A percentile compares a stretch with the other conserved stretches of the same genome.
These are phyloP conservation scores for Daedaleopsis sinensis DNA, from an alignment of 768 basidiomycete species.

Conservation along the genomic window DNA sequence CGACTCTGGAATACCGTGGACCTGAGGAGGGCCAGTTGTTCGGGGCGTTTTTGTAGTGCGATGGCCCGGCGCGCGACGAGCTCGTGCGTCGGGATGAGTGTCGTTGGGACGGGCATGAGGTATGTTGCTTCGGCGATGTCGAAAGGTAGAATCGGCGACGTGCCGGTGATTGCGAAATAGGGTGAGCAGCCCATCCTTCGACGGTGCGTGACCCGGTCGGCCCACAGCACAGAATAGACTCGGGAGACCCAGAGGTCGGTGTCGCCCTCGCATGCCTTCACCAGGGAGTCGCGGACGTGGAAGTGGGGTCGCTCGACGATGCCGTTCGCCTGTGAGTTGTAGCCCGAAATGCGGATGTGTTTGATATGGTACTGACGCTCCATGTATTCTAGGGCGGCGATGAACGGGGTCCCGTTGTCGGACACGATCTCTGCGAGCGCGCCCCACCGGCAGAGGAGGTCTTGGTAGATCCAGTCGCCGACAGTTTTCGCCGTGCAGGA, in stretches of 20 bases:
- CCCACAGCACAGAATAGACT: slow-evolving; percentile 35
- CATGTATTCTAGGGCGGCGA: slow-evolving; percentile 29
- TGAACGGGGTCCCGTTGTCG: slow-evolving; percentile 42
- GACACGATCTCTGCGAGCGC: slow-evolving; percentile 40
- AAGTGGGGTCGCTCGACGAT: slow-evolving; percentile 25
- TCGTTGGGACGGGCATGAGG: slow-evolving; percentile 2
- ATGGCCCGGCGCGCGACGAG: slow-evolving; percentile 17
- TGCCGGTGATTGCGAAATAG: slow-evolving; percentile 15
- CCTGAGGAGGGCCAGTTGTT: slow-evolving; percentile 15
- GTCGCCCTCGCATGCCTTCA: slow-evolving; percentile 23
- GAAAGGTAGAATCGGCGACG: slow-evolving; percentile 21
- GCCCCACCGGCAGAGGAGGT: slow-evolving; percentile 45
- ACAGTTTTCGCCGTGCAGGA: slow-evolving; percentile 32
- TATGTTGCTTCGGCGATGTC: slow-evolving; percentile 23
- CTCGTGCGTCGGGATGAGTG: slow-evolving; percentile 12
- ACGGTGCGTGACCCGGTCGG: slow-evolving; percentile 36
- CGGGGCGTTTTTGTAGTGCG: background rate
- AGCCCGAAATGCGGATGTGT: slow-evolving; percentile 33
- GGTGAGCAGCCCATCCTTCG: slow-evolving; percentile 36
- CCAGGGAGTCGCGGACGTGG: slow-evolving; percentile 18
- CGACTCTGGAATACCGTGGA: slow-evolving; percentile 8
- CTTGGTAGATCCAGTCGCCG: slow-evolving; percentile 38
- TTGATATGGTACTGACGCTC: slow-evolving; percentile 34
- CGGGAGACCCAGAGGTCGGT: slow-evolving; percentile 22
- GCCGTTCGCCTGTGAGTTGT: slow-evolving; percentile 19